Evolutionary conservation across 768 basidiomycete genomes (phyloP).

Genomic region (Hortiboletus flavorubellus): DNA sequence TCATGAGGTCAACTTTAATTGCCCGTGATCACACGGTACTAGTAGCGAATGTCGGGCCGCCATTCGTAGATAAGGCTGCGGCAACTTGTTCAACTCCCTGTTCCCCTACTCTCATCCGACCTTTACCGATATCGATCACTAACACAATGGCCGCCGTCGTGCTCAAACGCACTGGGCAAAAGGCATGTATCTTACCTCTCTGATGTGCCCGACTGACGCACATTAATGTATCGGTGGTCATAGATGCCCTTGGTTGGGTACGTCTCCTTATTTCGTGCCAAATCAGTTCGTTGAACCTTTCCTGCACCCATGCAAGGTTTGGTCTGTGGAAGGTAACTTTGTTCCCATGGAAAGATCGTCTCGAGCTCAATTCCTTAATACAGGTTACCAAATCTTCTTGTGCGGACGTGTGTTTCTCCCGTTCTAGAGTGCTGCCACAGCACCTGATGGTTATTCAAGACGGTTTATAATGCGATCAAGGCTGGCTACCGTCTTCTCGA

Average conservation of each 20-base stretch:
- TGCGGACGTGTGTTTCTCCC: slow-evolving; percentile 46
- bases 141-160: slow-evolving; percentile 47
- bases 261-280: slow-evolving; percentile 7
- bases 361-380: not conserved
- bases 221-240: not conserved
- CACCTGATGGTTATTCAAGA: slow-evolving; percentile 36
- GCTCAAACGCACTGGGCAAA: slow-evolving; percentile 58
- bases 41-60: slow-evolving; percentile 12
- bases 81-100: not conserved
- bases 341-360: not conserved
- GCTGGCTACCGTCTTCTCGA: slow-evolving; percentile 85
- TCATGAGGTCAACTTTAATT: slow-evolving; percentile 5
- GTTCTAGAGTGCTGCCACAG: not conserved
- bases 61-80: slow-evolving; percentile 5
- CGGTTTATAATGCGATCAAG: slow-evolving; percentile 84
- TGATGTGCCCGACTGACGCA: not conserved
- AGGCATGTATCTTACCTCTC: slow-evolving; percentile 36
- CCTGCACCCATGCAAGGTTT: slow-evolving; percentile 40
- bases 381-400: slow-evolving; percentile 59
- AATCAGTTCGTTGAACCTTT: slow-evolving; percentile 1
- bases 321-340: slow-evolving; percentile 65
- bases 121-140: slow-evolving; percentile 12
- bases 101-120: slow-evolving; percentile 4
- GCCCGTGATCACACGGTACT: not conserved
- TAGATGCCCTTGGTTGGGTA: slow-evolving; percentile 75